A percentile compares a stretch with the other conserved stretches of the same genome.
Evolutionary conservation across 352 stramenopile species (phyloP).

Genomic region (Thalassiosira mediterranea): DNA sequence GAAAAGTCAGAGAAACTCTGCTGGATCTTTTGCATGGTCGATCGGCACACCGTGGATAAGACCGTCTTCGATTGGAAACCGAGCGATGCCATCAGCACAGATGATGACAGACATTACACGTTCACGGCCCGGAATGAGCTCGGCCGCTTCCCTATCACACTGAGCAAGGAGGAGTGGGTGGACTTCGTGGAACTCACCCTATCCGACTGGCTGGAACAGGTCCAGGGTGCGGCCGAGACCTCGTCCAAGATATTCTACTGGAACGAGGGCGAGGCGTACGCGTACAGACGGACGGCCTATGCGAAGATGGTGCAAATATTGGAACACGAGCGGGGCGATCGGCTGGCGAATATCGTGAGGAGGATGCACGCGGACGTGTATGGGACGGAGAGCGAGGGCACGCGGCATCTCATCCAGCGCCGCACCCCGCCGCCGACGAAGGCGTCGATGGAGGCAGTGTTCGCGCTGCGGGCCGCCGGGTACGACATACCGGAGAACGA

Average conservation of each 20-base stretch:
- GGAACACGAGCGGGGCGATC: constrained; percentile 44
- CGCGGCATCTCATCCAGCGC: constrained; percentile 72
- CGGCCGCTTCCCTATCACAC: constrained; percentile 74
- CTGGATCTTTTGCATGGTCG: constrained; percentile 85
- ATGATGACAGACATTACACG: constrained; percentile 21
- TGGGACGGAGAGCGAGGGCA: constrained; percentile 57
- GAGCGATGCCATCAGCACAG: constrained; percentile 12
- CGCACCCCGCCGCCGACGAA: constrained; percentile 73
- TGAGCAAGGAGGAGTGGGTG: constrained; percentile 78
- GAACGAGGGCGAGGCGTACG: constrained; percentile 79
- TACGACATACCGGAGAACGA: constrained; percentile 55
- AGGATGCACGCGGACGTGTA: constrained; percentile 72
- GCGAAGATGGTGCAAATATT: constrained; percentile 78
- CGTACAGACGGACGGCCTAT: constrained; percentile 79
- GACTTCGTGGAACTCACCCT: constrained; percentile 84
- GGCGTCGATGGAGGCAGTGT: constrained; percentile 56
- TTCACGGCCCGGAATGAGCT: constrained; percentile 77
- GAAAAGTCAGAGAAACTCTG: constrained; percentile 74
- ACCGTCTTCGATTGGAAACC: constrained; percentile 65
- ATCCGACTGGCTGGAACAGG: constrained; percentile 85
- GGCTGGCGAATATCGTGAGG: constrained; percentile 43
- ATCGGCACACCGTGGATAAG: constrained; percentile 77
- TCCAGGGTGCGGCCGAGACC: constrained; percentile 76
- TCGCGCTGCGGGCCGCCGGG: constrained; percentile 60
- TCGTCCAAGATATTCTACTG: constrained; percentile 71